These are phyloP conservation scores for Phaffomyces opuntiae DNA, from an alignment of 805 yeast species.

Conservation along the genomic window DNA sequence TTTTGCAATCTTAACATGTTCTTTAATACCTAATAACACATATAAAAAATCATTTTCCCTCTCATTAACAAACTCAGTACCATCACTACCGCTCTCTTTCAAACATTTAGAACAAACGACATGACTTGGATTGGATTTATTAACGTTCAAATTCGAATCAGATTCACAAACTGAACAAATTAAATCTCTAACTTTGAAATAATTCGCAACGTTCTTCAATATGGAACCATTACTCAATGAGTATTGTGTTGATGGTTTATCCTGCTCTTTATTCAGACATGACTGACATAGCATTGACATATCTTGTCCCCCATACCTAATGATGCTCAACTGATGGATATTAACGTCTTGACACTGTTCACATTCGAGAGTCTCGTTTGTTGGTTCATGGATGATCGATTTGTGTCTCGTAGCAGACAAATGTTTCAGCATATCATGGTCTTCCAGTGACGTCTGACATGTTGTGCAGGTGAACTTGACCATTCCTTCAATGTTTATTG, in stretches of 20 bases:
- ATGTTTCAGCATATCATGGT: constrained; percentile 43
- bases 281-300: constrained; percentile 41
- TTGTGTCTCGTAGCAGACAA: constrained; percentile 48
- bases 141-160: constrained; percentile 36
- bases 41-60: constrained; percentile 40
- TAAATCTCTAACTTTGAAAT: constrained; percentile 43
- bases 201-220: constrained; percentile 40
- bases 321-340: constrained; percentile 43
- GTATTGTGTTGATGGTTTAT: constrained; percentile 43
- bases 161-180: constrained; percentile 38
- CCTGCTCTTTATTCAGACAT: constrained; percentile 37
- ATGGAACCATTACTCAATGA: constrained; percentile 49
- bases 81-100: constrained; percentile 10
- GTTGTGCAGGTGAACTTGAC: constrained; percentile 37
- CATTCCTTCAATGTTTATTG: constrained; percentile 5
- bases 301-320: constrained; percentile 49
- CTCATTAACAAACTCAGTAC: constrained; percentile 32
- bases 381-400: constrained; percentile 27
- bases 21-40: constrained; percentile 43
- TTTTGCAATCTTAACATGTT: constrained; percentile 13
- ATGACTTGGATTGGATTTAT: constrained; percentile 12
- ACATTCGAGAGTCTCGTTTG: constrained; percentile 41
- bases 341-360: constrained; percentile 50
- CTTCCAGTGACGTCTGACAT: constrained; percentile 31
- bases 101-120: constrained; percentile 41